These are phyloP conservation scores for Inonotus hispidus DNA, from an alignment of 1,284 basidiomycete species.

Conservation along the genomic window DNA sequence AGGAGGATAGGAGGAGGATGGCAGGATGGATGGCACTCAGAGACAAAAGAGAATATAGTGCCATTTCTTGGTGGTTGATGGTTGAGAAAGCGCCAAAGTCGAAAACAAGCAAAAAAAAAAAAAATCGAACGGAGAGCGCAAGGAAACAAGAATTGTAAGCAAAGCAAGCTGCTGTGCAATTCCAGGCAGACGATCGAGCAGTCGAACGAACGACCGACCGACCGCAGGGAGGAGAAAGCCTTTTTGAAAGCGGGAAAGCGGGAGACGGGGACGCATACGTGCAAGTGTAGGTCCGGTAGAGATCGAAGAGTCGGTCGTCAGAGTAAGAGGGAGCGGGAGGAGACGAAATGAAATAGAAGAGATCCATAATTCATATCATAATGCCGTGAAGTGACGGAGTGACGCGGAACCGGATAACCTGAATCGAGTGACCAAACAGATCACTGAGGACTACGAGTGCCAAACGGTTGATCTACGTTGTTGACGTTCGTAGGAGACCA, in stretches of 20 bases:
- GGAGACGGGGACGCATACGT: background rate
- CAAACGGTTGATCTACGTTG: background rate
- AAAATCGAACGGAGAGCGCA: background rate
- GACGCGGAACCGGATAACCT: no score
- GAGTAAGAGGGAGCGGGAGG: background rate
- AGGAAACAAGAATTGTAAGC: background rate
- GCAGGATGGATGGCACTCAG: no score
- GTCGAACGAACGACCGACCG: no score
- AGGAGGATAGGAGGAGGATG: background rate
- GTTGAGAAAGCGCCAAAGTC: background rate
- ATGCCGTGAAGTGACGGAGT: no score
- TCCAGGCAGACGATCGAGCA: no score
- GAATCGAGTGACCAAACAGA: no score
- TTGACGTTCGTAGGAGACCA: constrained; percentile 5
- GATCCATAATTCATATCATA: no score
- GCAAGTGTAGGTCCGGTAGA: background rate
- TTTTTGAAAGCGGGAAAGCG: background rate
- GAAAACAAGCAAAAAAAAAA: background rate
- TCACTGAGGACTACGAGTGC: constrained; percentile 3
- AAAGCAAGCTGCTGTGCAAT: no score
- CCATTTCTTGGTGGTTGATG: background rate
- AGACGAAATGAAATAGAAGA: no score
- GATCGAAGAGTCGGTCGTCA: background rate
- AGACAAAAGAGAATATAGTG: constrained; percentile 3
- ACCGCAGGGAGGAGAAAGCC: background rate